A percentile compares a stretch with the other conserved stretches of the same genome.
Evolutionary conservation across 208 protist species (phyloP).

Genomic region (Porcisia deanei): DNA sequence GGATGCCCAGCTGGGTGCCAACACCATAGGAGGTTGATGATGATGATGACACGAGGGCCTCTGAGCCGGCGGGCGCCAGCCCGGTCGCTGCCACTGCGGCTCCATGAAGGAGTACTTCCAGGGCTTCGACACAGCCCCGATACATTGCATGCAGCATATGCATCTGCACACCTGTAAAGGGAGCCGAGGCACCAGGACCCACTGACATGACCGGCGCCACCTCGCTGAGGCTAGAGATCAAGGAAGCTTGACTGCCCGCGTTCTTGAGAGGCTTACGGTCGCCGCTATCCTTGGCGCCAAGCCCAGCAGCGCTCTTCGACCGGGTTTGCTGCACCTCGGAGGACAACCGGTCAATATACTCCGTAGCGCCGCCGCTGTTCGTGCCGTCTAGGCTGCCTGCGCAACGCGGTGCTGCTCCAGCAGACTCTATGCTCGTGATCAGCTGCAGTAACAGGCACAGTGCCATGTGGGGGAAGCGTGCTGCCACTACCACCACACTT

Average conservation of each 20-base stretch:
- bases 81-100: constrained; percentile 21
- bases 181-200: not conserved
- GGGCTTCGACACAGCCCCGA: constrained; percentile 25
- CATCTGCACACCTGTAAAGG: constrained; percentile 1
- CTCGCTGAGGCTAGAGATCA: constrained; percentile 7
- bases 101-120: constrained; percentile 30
- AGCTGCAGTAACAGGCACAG: constrained; percentile 22
- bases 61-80: not conserved
- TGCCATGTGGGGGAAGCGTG: constrained; percentile 33
- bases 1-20: constrained; percentile 8
- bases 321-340: not conserved
- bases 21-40: not conserved
- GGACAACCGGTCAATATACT: not conserved
- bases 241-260: constrained; percentile 1
- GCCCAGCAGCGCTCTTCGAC: not conserved
- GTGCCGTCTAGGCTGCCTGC: not conserved
- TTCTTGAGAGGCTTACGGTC: constrained; percentile 2
- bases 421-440: constrained; percentile 12
- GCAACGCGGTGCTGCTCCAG: constrained; percentile 13
- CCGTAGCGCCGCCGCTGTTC: not conserved
- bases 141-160: constrained; percentile 17
- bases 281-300: not conserved
- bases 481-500: constrained; percentile 33
- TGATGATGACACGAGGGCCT: not conserved
- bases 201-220: not conserved